Conservation (phyloP, 2,329 filamentous ascomycete genomes). For the Sporothrix sp. region DNA sequence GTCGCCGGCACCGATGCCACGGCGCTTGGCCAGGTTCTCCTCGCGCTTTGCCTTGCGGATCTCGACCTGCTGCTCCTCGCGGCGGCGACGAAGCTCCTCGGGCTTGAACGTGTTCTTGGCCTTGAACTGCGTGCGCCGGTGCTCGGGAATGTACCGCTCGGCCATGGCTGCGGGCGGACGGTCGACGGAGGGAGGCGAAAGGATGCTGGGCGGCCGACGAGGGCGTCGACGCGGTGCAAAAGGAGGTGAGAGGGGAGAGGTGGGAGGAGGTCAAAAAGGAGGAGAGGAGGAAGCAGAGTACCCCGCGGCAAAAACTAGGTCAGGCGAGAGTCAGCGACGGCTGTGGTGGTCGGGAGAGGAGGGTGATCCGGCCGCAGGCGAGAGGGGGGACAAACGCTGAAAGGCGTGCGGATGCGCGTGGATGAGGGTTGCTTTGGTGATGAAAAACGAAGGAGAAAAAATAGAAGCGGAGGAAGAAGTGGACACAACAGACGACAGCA, state of each 20-base stretch:
- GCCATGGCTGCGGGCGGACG: constrained; percentile 58
- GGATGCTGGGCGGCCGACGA: background rate
- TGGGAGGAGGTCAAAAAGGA: background rate
- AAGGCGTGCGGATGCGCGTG: constrained; percentile 6
- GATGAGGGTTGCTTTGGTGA: constrained; percentile 14
- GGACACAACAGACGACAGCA: constrained; percentile 10
- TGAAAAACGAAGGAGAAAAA: constrained; percentile 11
- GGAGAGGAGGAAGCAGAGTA: background rate
- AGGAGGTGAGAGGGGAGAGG: background rate
- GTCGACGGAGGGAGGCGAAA: background rate
- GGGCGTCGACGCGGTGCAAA: background rate
- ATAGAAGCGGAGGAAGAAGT: constrained; percentile 3
- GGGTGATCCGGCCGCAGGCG: background rate
- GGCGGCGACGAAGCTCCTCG: constrained; percentile 93
- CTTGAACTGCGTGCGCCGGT: constrained; percentile 99
- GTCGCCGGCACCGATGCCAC: constrained; percentile 80
- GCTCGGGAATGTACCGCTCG: constrained; percentile 98
- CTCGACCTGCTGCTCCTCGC: constrained; percentile 98
- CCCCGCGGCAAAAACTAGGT: constrained; percentile 3
- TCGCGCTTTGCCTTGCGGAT: constrained; percentile 98
- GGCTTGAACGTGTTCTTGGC: constrained; percentile 99
- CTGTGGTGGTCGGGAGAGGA: background rate
- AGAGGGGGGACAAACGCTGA: constrained; percentile 3
- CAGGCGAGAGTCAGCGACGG: constrained; percentile 2
- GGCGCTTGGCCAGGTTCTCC: constrained; percentile 96